Evolutionary conservation across 257 asterid species (phyloP).

Genomic region (Jasminum sambac): DNA sequence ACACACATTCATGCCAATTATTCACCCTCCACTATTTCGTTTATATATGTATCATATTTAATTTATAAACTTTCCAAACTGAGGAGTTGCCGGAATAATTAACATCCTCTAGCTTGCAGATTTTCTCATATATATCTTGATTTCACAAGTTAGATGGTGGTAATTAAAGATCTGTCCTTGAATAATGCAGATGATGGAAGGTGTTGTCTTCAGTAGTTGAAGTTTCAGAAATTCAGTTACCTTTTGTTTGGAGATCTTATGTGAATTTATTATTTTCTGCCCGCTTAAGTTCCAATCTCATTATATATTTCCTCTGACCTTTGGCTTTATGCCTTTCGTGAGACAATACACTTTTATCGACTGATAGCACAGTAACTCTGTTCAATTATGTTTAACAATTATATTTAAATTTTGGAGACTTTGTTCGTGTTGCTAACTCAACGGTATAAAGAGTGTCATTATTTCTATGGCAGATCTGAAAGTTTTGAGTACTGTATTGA

Average conservation of each 20-base stretch:
- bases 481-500: constrained; percentile 10
- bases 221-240: not conserved
- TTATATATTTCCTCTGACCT: not conserved
- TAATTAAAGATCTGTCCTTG: not conserved
- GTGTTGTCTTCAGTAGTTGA: not conserved
- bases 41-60: too few species aligned
- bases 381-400: too few species aligned
- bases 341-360: constrained; percentile 10
- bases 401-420: too few species aligned
- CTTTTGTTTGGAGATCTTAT: constrained; percentile 1
- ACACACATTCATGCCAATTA: too few species aligned
- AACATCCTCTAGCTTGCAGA: not conserved
- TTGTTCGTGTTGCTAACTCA: too few species aligned
- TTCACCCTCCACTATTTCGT: too few species aligned
- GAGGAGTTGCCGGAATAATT: not conserved
- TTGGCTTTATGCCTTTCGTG: not conserved
- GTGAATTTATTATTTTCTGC: not conserved
- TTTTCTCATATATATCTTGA: not conserved
- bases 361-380: not conserved
- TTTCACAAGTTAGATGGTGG: constrained; percentile 13
- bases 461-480: constrained; percentile 16
- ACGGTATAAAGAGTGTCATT: not conserved
- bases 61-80: not conserved
- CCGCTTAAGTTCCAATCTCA: constrained; percentile 5
- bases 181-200: constrained; percentile 3